Base-by-base conservation (phyloP, 1,139 yeast genomes). In the Debaryomyces fabryi region DNA sequence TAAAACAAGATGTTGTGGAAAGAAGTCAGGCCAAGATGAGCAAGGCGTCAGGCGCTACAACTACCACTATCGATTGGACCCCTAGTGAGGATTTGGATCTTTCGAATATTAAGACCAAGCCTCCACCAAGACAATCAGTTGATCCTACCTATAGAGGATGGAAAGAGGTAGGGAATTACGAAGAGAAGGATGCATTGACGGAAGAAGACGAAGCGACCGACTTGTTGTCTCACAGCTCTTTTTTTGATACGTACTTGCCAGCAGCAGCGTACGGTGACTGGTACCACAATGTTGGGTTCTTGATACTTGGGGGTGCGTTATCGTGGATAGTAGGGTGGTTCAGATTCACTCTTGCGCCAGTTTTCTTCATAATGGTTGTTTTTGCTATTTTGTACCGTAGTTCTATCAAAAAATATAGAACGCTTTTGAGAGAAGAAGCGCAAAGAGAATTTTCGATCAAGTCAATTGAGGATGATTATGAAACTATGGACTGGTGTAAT, bases 401-500 rank as follows among this genome's bases (percentile, higher is more conserved):
- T 0, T 86, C 96, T 3, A 79, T 91, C 45, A 83, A 95, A 59
- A 85, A 86, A 58, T 85, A 92, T 67, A 82, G 98, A 60, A 77
- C 85, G 6, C 64, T 70, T 6, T 76, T 89, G 53, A 81, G 97
- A 59, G 91, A 90, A 54, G 84, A 82, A 50, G 87, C 95, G 20
- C 92, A 90, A 62, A 83, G 96, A 59, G 96, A 92, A 62, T 82
- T 88, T 59, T 85, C 96, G 13, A 82, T 90, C 45, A 82, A 83
- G 61, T 79, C 81, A 47, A 85, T 91, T 54, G 98, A 92, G 68
- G 81, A 84, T 58, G 98, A 92, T 63, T 86, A 85, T 58, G 99
- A 93, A 69, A 79, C 96, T 8, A 81, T 92, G 86, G 98, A 93
- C 62, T 93, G 99, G 99, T 74, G 89, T 57, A 93, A 93, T 66